Conservation (phyloP, 192 early-diverging fungal genomes). For the Podila clonocystis region DNA sequence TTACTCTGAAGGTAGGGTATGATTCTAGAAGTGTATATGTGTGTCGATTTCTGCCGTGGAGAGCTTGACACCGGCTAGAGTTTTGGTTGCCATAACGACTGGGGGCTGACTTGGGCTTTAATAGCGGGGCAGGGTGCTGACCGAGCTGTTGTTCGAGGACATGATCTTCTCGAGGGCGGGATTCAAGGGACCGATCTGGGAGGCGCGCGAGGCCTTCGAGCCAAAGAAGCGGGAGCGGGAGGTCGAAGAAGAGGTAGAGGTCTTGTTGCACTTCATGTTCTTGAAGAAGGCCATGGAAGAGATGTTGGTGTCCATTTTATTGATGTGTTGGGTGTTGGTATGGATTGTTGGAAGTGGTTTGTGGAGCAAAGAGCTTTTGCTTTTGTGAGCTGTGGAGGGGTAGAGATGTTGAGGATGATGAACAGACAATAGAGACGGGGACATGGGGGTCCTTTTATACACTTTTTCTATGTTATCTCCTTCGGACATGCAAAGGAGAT, state of each 20-base stretch:
- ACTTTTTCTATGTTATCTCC: too few species aligned
- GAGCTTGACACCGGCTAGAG: too few species aligned
- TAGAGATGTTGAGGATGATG: too few species aligned
- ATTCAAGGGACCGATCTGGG: constrained; percentile 23
- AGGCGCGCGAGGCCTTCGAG: constrained; percentile 24
- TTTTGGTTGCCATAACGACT: too few species aligned
- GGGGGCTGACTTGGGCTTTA: background rate
- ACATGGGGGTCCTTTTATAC: too few species aligned
- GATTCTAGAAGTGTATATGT: too few species aligned
- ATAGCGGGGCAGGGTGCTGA: constrained; percentile 8
- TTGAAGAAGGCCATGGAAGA: constrained; percentile 51
- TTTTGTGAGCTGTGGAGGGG: background rate
- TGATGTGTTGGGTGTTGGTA: background rate
- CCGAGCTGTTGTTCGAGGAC: constrained; percentile 31
- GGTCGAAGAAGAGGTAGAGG: background rate
- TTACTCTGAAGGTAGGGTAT: too few species aligned
- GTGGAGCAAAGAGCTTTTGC: background rate
- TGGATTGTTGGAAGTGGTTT: background rate
- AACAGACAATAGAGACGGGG: too few species aligned
- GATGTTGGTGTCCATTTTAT: constrained; percentile 39
- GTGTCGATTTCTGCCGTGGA: too few species aligned
- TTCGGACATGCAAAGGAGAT: too few species aligned
- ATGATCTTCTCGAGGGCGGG: constrained; percentile 27
- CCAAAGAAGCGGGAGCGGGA: background rate
- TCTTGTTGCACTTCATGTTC: constrained; percentile 48